phyloP scores from a whole-genome alignment of 129 eudicot genomes.

The Sambucus nigra region DNA sequence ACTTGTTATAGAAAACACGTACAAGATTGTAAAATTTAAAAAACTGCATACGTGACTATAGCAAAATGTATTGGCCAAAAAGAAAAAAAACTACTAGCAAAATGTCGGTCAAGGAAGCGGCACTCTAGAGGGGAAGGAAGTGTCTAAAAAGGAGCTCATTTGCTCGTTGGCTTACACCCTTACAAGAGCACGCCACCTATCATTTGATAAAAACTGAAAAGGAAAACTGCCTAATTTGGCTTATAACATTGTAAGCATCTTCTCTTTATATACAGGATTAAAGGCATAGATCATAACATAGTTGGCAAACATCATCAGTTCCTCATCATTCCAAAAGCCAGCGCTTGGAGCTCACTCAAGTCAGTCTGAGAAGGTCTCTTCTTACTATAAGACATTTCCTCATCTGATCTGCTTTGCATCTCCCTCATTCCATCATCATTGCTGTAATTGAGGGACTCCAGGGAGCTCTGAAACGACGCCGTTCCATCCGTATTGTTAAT shows the following conservation, averaged over 20 bases:
- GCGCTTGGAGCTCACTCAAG: constrained; percentile 83
- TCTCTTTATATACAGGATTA: constrained; percentile 6
- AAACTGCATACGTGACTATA: too few species aligned
- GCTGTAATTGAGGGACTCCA: constrained; percentile 50
- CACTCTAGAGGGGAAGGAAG: too few species aligned
- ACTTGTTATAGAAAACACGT: too few species aligned
- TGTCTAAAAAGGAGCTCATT: too few species aligned
- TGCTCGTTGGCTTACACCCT: background rate
- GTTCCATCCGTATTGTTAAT: constrained; percentile 11
- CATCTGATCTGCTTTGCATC: constrained; percentile 41
- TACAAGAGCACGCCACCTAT: too few species aligned
- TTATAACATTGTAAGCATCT: constrained; percentile 11
- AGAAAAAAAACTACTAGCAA: too few species aligned
- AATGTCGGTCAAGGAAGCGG: too few species aligned
- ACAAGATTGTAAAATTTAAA: too few species aligned
- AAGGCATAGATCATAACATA: constrained; percentile 10
- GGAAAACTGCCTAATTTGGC: constrained; percentile 11
- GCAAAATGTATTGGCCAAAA: too few species aligned
- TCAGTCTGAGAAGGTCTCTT: constrained; percentile 69
- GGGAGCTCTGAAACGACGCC: constrained; percentile 64
- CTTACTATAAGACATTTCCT: constrained; percentile 21
- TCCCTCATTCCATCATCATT: constrained; percentile 25
- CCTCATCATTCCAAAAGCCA: constrained; percentile 90
- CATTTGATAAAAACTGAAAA: too few species aligned
- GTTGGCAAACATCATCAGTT: constrained; percentile 18